phyloP scores from a whole-genome alignment of 305 asterid genomes.

The Fraxinus nigra region DNA sequence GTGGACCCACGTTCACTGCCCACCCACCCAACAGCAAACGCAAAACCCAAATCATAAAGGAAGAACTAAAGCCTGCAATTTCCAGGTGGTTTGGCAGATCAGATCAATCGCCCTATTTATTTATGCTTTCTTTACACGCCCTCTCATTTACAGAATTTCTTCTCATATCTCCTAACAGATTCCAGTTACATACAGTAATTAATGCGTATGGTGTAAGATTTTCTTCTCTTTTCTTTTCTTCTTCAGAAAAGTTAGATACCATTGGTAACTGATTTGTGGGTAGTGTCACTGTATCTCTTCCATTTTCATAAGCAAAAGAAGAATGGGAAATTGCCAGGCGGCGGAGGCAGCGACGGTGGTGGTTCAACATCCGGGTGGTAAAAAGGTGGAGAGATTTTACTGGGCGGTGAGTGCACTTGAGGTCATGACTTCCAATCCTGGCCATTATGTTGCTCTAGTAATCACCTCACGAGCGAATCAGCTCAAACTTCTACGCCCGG shows the following conservation, averaged over 20 bases:
- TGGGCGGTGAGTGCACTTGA: slow-evolving; percentile 61
- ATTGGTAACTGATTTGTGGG: slow-evolving; percentile 1
- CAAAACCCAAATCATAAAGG: slow-evolving; percentile 15
- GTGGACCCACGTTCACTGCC: background rate
- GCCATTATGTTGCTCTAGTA: slow-evolving; percentile 74
- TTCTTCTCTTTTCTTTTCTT: background rate
- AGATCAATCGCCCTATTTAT: slow-evolving; percentile 15
- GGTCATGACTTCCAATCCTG: slow-evolving; percentile 69
- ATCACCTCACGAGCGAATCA: slow-evolving; percentile 48
- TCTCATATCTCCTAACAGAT: background rate
- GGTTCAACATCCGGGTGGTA: slow-evolving; percentile 60
- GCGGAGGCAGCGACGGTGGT: slow-evolving; percentile 82
- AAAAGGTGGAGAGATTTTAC: slow-evolving; percentile 63
- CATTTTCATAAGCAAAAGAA: background rate
- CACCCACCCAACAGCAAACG: background rate
- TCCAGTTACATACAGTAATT: background rate
- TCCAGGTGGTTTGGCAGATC: slow-evolving; percentile 44
- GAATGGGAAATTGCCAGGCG: slow-evolving; percentile 87
- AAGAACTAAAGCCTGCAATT: slow-evolving; percentile 20
- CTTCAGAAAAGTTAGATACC: background rate
- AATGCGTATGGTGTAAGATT: background rate
- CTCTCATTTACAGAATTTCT: background rate
- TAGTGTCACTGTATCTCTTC: background rate
- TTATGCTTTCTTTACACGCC: slow-evolving; percentile 19
- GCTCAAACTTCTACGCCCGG: slow-evolving; percentile 71